Evolutionary conservation across 352 stramenopile genomes (phyloP).

Genomic region (Pythium phragmiticola): DNA sequence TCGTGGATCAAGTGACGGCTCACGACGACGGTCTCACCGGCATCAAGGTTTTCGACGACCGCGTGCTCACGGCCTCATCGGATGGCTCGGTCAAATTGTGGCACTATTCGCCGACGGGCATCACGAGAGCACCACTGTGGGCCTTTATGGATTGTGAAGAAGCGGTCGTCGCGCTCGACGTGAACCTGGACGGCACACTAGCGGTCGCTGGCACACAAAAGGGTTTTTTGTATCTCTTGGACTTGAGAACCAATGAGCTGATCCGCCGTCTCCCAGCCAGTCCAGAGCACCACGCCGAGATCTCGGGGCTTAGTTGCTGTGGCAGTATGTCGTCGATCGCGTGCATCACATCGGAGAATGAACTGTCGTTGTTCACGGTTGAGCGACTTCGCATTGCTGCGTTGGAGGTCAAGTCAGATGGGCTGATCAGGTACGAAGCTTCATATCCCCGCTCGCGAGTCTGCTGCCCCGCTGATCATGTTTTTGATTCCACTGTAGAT

Average conservation of each 20-base stretch:
- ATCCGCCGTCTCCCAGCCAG: slow-evolving; percentile 61
- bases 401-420: slow-evolving; percentile 60
- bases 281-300: slow-evolving; percentile 51
- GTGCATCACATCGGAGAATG: slow-evolving; percentile 68
- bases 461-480: not conserved
- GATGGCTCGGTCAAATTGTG: slow-evolving; percentile 81
- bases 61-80: slow-evolving; percentile 68
- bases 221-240: slow-evolving; percentile 73
- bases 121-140: slow-evolving; percentile 58
- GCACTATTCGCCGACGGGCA: slow-evolving; percentile 69
- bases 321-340: slow-evolving; percentile 47
- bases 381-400: slow-evolving; percentile 59
- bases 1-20: slow-evolving; percentile 78
- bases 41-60: slow-evolving; percentile 76
- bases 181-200: slow-evolving; percentile 61
- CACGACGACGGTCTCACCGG: slow-evolving; percentile 78
- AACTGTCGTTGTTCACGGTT: slow-evolving; percentile 63
- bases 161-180: slow-evolving; percentile 59
- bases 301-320: slow-evolving; percentile 66
- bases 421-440: slow-evolving; percentile 47
- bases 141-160: slow-evolving; percentile 82
- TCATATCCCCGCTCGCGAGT: not conserved
- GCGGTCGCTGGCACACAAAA: slow-evolving; percentile 64
- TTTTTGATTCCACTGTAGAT: slow-evolving; percentile 31
- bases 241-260: slow-evolving; percentile 64